Evolutionary conservation across 2,329 filamentous ascomycete species (phyloP), one percentile per base, ranked within the genome.

Genomic region (Xenoacremonium recifei): DNA sequence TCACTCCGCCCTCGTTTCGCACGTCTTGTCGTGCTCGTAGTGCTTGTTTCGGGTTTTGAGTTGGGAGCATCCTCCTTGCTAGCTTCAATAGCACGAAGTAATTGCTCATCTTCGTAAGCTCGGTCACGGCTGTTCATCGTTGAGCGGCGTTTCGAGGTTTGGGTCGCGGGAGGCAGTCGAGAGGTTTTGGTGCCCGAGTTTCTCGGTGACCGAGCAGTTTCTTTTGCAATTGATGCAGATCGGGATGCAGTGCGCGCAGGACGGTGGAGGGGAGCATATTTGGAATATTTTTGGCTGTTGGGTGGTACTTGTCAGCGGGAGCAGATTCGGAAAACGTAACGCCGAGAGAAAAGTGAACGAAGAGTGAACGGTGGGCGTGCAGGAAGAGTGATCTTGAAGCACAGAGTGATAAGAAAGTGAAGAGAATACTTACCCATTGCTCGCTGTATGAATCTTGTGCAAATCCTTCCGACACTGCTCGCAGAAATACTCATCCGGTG

Each of bases 51-150:
- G 11, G 48, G 31, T 12, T 63, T 61, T 23, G 74, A 65, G 10
- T 73, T 72, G 11, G 72, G 66, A 35, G 77, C 82, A 32, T 95
- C 89, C 59, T 88, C 85, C 68, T 91, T 96, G 71, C 93, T 99
- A 48, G 95, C 91, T 65, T 97, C 92, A 55, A 99, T 90, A 21
- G 92, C 93, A 53, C 87, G 82, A 40, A 90, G 82, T 29, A 99
- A 67, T 58, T 91, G 84, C 55, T 95, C 91, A 66, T 99, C 93
- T 51, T 97, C 91, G 57, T 97, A 97, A 17, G 90, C 92, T 31
- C 92, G 91, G 64, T 90, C 87, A 48, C 92, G 83, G 63, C 93
- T 99, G 61, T 97, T 96, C 89, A 97, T 96, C 6, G 93, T 99
- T 16, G 90, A 96, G 20, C 93, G 81, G 45, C 93, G 82, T 64